These are phyloP conservation scores for Cryoendolithus antarcticus DNA, from an alignment of 2,329 filamentous ascomycete species.

Conservation along the genomic window DNA sequence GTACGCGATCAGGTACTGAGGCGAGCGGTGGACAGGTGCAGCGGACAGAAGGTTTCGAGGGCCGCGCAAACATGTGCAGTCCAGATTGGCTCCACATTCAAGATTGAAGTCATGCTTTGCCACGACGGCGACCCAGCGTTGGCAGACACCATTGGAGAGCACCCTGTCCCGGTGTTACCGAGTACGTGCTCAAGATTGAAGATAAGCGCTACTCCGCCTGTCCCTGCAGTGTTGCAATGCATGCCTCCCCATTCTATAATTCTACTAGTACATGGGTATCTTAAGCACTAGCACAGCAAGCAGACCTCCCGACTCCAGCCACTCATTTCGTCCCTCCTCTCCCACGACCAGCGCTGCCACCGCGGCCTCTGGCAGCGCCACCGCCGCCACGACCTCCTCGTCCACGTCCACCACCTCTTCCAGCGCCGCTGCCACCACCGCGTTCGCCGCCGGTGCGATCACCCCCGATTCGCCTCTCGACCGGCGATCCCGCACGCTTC, in stretches of 20 bases:
- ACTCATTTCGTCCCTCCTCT: background rate
- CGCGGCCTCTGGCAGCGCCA: slow-evolving; percentile 5
- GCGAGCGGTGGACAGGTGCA: too few relatives aligned
- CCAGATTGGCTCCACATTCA: too few relatives aligned
- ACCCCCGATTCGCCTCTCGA: background rate
- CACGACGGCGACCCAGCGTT: too few relatives aligned
- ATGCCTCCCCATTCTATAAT: background rate
- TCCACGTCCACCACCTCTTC: slow-evolving; percentile 5
- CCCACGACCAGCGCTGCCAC: background rate
- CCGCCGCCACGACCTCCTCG: slow-evolving; percentile 6
- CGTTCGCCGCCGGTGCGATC: slow-evolving; percentile 1
- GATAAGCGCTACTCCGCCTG: too few relatives aligned
- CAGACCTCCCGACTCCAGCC: slow-evolving; percentile 2
- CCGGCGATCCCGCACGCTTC: background rate
- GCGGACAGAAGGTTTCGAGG: too few relatives aligned
- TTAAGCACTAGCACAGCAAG: slow-evolving; percentile 4
- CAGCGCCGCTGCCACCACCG: slow-evolving; percentile 5
- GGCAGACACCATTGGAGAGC: too few relatives aligned
- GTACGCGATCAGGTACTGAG: too few relatives aligned
- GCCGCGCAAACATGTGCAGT: too few relatives aligned
- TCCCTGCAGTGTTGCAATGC: too few relatives aligned
- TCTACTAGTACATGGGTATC: slow-evolving; percentile 7
- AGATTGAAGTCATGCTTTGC: too few relatives aligned
- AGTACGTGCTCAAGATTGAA: too few relatives aligned
- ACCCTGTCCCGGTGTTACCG: too few relatives aligned